Evolutionary conservation across 1,284 basidiomycete species (phyloP).

Genomic region (Sporisorium exsertum): DNA sequence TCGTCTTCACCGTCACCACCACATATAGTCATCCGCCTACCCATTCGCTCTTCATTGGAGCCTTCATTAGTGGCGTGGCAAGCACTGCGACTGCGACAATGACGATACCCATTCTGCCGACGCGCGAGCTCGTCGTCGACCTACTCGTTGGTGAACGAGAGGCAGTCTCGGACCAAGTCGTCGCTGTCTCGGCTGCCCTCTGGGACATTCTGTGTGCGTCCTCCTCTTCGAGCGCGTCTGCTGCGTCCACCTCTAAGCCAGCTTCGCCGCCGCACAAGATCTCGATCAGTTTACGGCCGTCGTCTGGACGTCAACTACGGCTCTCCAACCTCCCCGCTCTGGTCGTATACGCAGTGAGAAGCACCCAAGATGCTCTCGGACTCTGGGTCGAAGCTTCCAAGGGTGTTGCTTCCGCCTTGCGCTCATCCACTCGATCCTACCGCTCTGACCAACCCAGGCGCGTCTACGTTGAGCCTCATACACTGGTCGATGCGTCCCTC

Average conservation of each 20-base stretch:
- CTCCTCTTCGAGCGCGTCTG: neutral
- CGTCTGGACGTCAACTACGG: constrained; percentile 17
- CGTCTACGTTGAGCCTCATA: constrained; percentile 20
- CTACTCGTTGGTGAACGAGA: constrained; percentile 34
- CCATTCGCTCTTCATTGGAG: neutral
- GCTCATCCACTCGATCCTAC: constrained; percentile 11
- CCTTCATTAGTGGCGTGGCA: neutral
- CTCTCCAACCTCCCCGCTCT: constrained; percentile 25
- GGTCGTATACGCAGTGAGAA: constrained; percentile 24
- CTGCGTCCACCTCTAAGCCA: constrained; percentile 8
- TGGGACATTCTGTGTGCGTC: constrained; percentile 15
- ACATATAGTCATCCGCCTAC: neutral
- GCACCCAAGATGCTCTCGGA: constrained; percentile 16
- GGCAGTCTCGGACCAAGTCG: constrained; percentile 28
- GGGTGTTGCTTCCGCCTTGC: constrained; percentile 15
- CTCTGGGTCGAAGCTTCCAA: constrained; percentile 42
- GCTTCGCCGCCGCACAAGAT: constrained; percentile 1
- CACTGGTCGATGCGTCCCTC: constrained; percentile 40
- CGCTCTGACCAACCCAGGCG: constrained; percentile 23
- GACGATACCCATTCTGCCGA: constrained; percentile 18
- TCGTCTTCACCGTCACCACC: neutral
- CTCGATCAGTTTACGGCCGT: constrained; percentile 28
- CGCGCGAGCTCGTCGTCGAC: constrained; percentile 31
- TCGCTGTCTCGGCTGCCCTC: constrained; percentile 29
- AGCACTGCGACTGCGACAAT: constrained; percentile 8